Percentiles rank a stretch among this genome's conserved stretches.
Conservation (phyloP, 768 basidiomycete species). For the Russula emetica region DNA sequence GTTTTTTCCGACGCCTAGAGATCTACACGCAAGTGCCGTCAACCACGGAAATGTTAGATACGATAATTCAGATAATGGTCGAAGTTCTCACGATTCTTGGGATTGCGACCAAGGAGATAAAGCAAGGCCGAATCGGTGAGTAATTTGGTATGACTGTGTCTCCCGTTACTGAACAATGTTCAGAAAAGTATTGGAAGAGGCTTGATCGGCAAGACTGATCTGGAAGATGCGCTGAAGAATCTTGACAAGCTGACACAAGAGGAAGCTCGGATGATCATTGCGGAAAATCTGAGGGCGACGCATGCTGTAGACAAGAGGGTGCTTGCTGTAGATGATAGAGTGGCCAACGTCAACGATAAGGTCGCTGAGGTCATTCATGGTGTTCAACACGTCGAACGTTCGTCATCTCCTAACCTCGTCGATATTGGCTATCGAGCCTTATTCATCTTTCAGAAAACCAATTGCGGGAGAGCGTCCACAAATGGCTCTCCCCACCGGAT, state of each 20-base stretch:
- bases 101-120: not conserved
- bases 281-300: not conserved
- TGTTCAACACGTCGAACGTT: not conserved
- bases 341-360: too few species aligned
- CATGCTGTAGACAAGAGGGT: too few species aligned
- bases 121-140: not conserved
- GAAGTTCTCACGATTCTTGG: not conserved
- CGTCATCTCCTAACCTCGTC: not conserved
- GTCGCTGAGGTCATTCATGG: not conserved
- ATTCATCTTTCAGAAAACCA: not conserved
- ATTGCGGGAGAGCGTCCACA: not conserved
- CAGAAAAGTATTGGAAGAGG: not conserved
- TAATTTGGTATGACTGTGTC: slow-evolving; percentile 19
- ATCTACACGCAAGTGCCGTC: not conserved
- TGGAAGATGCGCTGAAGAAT: slow-evolving; percentile 1
- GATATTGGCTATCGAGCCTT: too few species aligned
- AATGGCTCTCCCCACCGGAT: not conserved
- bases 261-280: too few species aligned
- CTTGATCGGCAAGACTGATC: not conserved
- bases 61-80: too few species aligned
- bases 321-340: too few species aligned
- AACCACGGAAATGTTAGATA: not conserved
- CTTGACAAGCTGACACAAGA: too few species aligned
- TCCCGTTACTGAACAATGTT: not conserved
- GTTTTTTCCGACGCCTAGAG: not conserved